Percentiles rank a stretch among this genome's conserved stretches.
phyloP scores from a whole-genome alignment of 768 basidiomycete species.

The Calocybe indica region DNA sequence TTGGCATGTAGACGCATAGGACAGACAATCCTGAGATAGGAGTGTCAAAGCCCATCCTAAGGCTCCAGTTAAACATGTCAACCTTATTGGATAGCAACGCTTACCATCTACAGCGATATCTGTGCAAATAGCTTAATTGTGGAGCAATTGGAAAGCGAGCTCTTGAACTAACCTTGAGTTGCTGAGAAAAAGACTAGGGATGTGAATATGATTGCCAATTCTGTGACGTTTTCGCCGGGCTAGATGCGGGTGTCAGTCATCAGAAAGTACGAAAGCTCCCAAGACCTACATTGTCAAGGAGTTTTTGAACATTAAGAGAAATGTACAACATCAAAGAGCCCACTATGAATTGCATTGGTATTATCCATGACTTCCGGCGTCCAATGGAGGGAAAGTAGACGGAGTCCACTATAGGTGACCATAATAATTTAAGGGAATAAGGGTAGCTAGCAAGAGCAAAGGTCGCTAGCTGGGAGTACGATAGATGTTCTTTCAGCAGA shows the following conservation, averaged over 20 bases:
- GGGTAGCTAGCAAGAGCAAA: conserved; percentile 93
- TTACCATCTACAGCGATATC: conserved; percentile 97
- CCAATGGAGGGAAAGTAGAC: conserved; percentile 77
- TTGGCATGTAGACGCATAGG: conserved; percentile 97
- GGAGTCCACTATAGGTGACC: conserved; percentile 97
- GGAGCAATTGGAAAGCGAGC: neutral
- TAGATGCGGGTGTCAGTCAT: conserved; percentile 25
- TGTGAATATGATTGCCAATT: conserved; percentile 82
- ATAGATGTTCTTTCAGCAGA: conserved; percentile 89
- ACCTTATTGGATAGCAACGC: conserved; percentile 14
- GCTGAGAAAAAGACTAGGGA: conserved; percentile 92
- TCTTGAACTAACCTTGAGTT: conserved; percentile 70
- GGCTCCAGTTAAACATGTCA: neutral
- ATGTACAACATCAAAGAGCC: conserved; percentile 80
- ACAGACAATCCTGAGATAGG: conserved; percentile 88
- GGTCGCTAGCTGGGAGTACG: conserved; percentile 93
- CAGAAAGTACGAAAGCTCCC: conserved; percentile 2
- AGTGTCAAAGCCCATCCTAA: conserved; percentile 76
- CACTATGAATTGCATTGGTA: conserved; percentile 92
- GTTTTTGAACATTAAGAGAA: conserved; percentile 63
- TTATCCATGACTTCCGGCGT: conserved; percentile 98
- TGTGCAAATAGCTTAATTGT: conserved; percentile 24
- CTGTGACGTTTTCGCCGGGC: conserved; percentile 75
- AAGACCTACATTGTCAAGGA: conserved; percentile 67
- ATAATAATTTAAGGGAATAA: conserved; percentile 93